Base-by-base conservation (phyloP, 768 basidiomycete genomes). In the Auriscalpium vulgare region DNA sequence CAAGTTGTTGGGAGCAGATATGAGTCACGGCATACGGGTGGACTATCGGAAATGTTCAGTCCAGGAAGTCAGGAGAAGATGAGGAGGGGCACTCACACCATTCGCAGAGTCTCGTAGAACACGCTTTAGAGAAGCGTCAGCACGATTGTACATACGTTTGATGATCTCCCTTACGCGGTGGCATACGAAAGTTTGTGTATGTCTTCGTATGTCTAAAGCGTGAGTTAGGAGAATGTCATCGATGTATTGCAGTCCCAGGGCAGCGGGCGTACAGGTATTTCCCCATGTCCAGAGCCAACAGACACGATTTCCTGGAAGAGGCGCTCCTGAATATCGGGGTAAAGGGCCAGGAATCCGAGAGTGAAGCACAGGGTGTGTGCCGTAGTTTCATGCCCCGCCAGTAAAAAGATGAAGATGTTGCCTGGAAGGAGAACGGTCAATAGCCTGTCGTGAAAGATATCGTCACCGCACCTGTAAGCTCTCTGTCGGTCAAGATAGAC, bases 61-160 rank as follows among this genome's bases (percentile, higher is more conserved):
- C 34, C 14, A 23, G 47, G 19, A 21, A 14, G n/a, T 49, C 16
- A 14, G 48, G 34, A 17, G 51, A 16, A 16, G 14, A 11, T 1
- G 59, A 54, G 44, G 21, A 59, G 53, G 21, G 9, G n/a, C 9
- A 17, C 36, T 19, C 36, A 37, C 19, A 59, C 79, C 65, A 80
- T 59, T 19, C 79, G 71, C 19, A 80, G 63, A 2, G 78, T 77
- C 63, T 82, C 80, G 56, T 80, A 69, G 55, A 77, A 75, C 2
- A 78, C 77, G 16, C 78, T 80, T 38, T 34, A 19, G 14, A 34
- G 2, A 29, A 58, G 38, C 29, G 45, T 3, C 19, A 13, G 49
- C 16, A 35, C 19, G 37, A 4, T 13, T 19, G 17, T 9, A 29
- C 29, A 46, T 13, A 23, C 5, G 37, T 21, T 34, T 10, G 16